Conservation (phyloP, 768 basidiomycete genomes). For the Rhodotorula kratochvilovae region DNA sequence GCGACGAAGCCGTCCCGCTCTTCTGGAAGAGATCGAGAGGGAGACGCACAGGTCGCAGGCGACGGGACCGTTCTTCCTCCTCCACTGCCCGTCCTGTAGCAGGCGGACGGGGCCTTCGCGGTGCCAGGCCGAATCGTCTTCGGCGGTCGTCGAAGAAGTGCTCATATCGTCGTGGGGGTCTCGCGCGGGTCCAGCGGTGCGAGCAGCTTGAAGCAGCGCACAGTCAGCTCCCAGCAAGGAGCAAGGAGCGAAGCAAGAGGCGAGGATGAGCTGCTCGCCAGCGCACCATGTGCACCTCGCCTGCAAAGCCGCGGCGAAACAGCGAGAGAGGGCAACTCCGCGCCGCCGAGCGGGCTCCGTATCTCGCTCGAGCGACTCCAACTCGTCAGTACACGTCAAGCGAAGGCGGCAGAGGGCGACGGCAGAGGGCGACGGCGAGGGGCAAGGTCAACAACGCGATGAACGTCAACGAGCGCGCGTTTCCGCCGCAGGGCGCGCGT, state of each 20-base stretch:
- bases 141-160: background rate
- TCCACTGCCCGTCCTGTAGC: background rate
- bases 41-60: conserved; percentile 9
- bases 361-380: too few species aligned
- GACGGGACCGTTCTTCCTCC: conserved; percentile 4
- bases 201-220: background rate
- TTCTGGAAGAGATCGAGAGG: background rate
- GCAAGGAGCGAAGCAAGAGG: background rate
- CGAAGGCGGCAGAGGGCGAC: too few species aligned
- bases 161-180: too few species aligned
- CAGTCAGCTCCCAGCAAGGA: background rate
- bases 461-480: background rate
- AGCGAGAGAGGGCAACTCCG: too few species aligned
- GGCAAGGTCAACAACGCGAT: too few species aligned
- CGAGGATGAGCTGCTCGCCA: background rate
- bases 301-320: background rate
- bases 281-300: background rate
- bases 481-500: too few species aligned
- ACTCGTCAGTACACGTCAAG: too few species aligned
- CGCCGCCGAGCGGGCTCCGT: too few species aligned
- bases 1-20: background rate
- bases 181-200: background rate
- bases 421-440: too few species aligned
- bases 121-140: background rate
- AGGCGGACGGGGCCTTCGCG: background rate